Percentiles rank a stretch among this genome's conserved stretches.
Conservation (phyloP, 1,284 basidiomycete genomes). For the Boletellus sp. region DNA sequence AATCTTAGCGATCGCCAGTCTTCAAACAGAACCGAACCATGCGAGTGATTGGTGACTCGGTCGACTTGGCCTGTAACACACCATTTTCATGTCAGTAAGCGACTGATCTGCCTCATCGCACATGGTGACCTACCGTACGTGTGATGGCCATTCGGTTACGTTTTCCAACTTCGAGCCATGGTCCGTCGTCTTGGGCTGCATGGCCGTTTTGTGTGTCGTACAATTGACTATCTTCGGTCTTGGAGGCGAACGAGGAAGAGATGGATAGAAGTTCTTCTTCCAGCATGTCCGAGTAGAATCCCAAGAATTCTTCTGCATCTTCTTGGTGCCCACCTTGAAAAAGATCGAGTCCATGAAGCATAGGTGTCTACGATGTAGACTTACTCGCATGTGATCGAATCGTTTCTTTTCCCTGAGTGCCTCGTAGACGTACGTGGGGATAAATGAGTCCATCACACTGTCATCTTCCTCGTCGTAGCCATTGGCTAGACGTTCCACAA, state of each 20-base stretch:
- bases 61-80: constrained; percentile 60
- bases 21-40: constrained; percentile 91
- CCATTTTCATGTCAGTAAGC: neutral
- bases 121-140: constrained; percentile 56
- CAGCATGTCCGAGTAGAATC: constrained; percentile 92
- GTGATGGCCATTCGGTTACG: constrained; percentile 85
- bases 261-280: constrained; percentile 88
- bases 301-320: constrained; percentile 98
- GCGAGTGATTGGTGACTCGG: constrained; percentile 84
- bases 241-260: constrained; percentile 44
- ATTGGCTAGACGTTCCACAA: constrained; percentile 24
- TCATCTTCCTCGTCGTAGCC: constrained; percentile 32
- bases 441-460: constrained; percentile 64
- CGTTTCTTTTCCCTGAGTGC: constrained; percentile 94
- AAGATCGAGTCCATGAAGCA: neutral
- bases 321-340: constrained; percentile 88
- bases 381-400: constrained; percentile 88
- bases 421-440: constrained; percentile 89
- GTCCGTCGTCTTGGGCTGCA: constrained; percentile 47
- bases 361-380: constrained; percentile 26
- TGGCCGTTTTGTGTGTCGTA: constrained; percentile 14
- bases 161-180: constrained; percentile 92
- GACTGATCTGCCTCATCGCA: neutral
- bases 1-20: constrained; percentile 90
- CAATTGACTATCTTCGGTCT: constrained; percentile 13